These are phyloP conservation scores for Sporisorium iseilematis-ciliati DNA, from an alignment of 1,284 basidiomycete genomes.

Conservation along the genomic window DNA sequence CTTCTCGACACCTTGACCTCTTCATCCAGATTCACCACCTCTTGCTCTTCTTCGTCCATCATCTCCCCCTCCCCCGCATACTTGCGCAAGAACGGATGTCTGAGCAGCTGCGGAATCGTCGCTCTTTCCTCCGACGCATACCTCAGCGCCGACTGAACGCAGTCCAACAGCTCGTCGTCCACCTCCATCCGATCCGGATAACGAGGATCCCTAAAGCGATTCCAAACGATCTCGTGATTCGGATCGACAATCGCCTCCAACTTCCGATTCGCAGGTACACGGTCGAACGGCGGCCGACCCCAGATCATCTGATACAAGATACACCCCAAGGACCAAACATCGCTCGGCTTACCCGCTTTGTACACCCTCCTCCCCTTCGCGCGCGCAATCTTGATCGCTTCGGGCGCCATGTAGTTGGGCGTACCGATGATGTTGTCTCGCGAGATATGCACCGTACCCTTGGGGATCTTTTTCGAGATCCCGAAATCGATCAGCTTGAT, in stretches of 20 bases:
- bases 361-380: conserved; percentile 69
- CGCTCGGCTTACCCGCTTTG: conserved; percentile 71
- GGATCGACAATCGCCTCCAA: conserved; percentile 87
- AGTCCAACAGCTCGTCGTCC: conserved; percentile 77
- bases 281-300: conserved; percentile 89
- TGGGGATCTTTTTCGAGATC: conserved; percentile 83
- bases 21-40: conserved; percentile 33
- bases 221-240: conserved; percentile 80
- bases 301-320: conserved; percentile 97
- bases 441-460: conserved; percentile 69
- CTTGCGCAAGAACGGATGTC: conserved; percentile 70
- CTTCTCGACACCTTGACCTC: conserved; percentile 50
- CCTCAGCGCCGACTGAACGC: conserved; percentile 80
- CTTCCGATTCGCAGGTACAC: conserved; percentile 87
- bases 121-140: conserved; percentile 81
- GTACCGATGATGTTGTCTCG: conserved; percentile 68
- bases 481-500: conserved; percentile 98
- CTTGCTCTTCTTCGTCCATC: conserved; percentile 17
- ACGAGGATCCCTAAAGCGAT: conserved; percentile 76
- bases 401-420: conserved; percentile 70
- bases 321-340: conserved; percentile 98
- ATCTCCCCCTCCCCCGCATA: conserved; percentile 19
- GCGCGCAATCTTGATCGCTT: conserved; percentile 66
- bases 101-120: conserved; percentile 78
- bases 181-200: conserved; percentile 73